Evolutionary conservation across 768 basidiomycete genomes (phyloP), one percentile per base, ranked within the genome.

Genomic region (Suillus alpinus): DNA sequence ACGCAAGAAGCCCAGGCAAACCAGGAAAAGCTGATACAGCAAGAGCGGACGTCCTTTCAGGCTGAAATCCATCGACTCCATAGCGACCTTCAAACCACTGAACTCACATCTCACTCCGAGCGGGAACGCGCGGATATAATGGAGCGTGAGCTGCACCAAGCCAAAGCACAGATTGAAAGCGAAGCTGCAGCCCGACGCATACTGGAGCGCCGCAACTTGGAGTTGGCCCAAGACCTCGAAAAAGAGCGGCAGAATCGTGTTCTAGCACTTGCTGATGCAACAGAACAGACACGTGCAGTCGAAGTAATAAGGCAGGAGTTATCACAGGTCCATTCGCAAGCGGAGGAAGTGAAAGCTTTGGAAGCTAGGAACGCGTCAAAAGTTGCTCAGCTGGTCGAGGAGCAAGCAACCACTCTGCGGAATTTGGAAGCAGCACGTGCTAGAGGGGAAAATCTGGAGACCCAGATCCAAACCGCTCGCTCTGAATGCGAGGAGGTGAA

Each of bases 371-470:
- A 88, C 62, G 79, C 84, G 13, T 77, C 78, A 58, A 89, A 89
- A 67, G 77, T 92, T 14, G 79, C 84, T 8, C 78, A 77, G 56
- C 72, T 95, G 44, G 76, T 94, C 47, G 87, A 88, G 62, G 92
- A 94, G 36, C 90, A 94, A 69, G 86, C 86, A n/a, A 78, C 76
- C 46, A 87, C 85, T 49, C 75, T 94, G 44, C 82, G 82, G 39
- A 86, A 84, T 26, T 76, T 94, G 39, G 91, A 93, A 67, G 89
- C 87, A 58, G 89, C 92, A 6, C 86, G 91, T 47, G 74, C 82
- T 10, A 81, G 88, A 10, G 88, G 89, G 14, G 90, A 90, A 63
- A 83, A 92, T 68, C 69, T 95, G 52, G 88, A 94, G 71, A 77
- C 80, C 14, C 90, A 95, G 69, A 86, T 95, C 51, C 80, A 83